These are phyloP conservation scores for Claviceps citrina DNA, from an alignment of 2,329 filamentous ascomycete species.

Conservation along the genomic window DNA sequence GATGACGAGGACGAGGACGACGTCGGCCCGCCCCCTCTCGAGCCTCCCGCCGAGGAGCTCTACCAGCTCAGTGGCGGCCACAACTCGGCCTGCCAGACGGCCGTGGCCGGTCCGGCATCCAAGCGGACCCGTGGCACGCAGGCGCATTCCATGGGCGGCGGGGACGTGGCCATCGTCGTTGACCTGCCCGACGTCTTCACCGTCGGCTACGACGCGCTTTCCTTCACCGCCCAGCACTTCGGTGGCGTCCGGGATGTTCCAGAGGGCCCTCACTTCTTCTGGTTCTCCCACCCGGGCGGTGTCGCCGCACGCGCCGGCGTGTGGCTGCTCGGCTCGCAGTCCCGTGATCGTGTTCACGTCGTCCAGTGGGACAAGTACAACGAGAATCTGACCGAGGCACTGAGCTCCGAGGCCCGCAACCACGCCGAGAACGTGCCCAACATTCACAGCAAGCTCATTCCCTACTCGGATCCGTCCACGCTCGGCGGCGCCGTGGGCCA, in stretches of 20 bases:
- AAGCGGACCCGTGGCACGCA: constrained; percentile 8
- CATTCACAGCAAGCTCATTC: constrained; percentile 26
- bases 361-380: constrained; percentile 41
- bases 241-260: constrained; percentile 40
- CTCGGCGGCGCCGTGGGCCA: constrained; percentile 9
- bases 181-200: constrained; percentile 35
- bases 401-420: constrained; percentile 28
- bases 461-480: constrained; percentile 26
- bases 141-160: constrained; percentile 20
- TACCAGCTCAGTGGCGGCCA: constrained; percentile 1
- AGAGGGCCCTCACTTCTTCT: constrained; percentile 42
- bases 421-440: constrained; percentile 26
- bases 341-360: constrained; percentile 23
- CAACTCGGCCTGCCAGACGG: not conserved
- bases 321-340: constrained; percentile 33
- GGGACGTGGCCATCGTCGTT: constrained; percentile 38
- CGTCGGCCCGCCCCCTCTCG: constrained; percentile 18
- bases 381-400: constrained; percentile 36
- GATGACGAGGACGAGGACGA: constrained; percentile 14
- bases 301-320: constrained; percentile 38
- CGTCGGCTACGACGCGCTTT: constrained; percentile 37
- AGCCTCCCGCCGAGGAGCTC: constrained; percentile 8
- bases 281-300: constrained; percentile 34
- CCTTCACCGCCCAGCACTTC: constrained; percentile 32
- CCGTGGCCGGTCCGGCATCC: not conserved